Conservation (phyloP, 805 yeast genomes). For the Wickerhamiella cacticola region DNA sequence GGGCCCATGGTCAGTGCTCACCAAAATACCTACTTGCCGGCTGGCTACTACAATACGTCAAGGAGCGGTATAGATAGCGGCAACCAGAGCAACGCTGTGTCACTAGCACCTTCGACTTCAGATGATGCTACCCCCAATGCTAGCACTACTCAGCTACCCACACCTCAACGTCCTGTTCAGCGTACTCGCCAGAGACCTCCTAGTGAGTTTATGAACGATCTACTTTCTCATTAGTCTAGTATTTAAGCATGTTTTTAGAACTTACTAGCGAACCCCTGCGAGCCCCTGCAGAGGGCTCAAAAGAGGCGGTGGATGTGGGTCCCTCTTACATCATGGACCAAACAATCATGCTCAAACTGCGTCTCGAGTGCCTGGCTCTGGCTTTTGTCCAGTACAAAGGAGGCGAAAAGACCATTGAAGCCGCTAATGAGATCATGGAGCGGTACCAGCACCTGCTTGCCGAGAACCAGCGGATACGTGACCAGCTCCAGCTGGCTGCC, state of each 20-base stretch:
- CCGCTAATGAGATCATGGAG: constrained; percentile 5
- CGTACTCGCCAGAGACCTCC: constrained; percentile 5
- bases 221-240: constrained; percentile 6
- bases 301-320: no score
- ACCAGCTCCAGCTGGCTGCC: no score
- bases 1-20: constrained; percentile 13
- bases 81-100: neutral
- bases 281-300: no score
- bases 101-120: neutral
- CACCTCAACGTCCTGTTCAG: neutral
- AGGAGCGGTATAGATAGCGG: neutral
- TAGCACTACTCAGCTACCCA: neutral
- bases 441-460: neutral
- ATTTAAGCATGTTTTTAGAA: neutral
- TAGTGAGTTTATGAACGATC: constrained; percentile 5
- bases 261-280: neutral
- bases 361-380: constrained; percentile 5
- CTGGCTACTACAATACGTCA: constrained; percentile 17
- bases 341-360: neutral
- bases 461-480: constrained; percentile 5
- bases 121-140: neutral
- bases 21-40: constrained; percentile 18
- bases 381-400: neutral
- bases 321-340: neutral
- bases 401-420: neutral